Base-by-base conservation (phyloP, 768 basidiomycete species). In the Agaricus bisporus region DNA sequence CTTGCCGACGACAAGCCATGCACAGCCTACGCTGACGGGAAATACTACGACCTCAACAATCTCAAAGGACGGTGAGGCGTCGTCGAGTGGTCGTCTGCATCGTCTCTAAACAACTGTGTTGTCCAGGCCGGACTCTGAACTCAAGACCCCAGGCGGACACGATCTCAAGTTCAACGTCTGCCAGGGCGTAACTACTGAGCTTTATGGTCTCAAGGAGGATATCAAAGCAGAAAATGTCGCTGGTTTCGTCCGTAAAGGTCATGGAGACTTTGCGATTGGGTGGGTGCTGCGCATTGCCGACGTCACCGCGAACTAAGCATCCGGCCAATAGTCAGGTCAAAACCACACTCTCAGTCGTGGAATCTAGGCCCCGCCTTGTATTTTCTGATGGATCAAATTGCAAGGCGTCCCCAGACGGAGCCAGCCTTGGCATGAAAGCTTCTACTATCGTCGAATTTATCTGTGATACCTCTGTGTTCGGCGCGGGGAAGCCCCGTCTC, bases 231-330 rank as follows among this genome's bases (percentile, higher is more conserved):
- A 70, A 15, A 73, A 84, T 39, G 76, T 90, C 17, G 88, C 73
- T 4, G 88, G 77, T 1, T 78, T 87, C 56, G 75, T 84, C 37
- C 77, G 80, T 38, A 74, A 73, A 46, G 79, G 68, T 44, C 86
- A 79, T 54, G 79, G 85, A 0, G 83, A 88, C 65, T 83, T 90
- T 66, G 80, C 81, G 6, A 76, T 91, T 35, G 89, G 89, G 88
- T 86, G 59, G 55, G 75, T 66, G 14, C 35, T 29, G 18, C 3
- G 51, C 49, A 28, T 17, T 42, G n/a, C 15, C 20, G 35, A 39
- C 45, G 35, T 17, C 22, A 52, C 12, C 22, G 7, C 50, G 14
- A 18, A 22, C 37, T 47, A 11, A 29, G 50, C 17, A 26, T 6
- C 43, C 46, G 37, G 25, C 25, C 25, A 32, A 44, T 55, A 86